Conservation (phyloP, 306 rosid genomes). For the Lablab purpureus region DNA sequence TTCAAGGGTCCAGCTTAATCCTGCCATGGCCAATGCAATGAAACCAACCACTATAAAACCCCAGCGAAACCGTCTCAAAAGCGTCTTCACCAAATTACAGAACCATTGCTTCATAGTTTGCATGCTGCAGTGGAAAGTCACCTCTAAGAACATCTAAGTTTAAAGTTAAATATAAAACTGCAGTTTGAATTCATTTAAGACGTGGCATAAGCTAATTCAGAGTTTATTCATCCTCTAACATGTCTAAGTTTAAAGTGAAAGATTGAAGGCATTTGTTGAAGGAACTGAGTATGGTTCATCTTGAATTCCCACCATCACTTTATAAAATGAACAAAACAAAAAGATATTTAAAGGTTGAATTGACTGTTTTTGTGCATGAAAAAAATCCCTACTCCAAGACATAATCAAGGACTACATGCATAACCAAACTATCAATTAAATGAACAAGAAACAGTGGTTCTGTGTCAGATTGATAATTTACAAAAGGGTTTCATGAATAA, state of each 20-base stretch:
- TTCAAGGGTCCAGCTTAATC: conserved; percentile 81
- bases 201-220: not conserved
- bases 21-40: conserved; percentile 77
- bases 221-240: conserved; percentile 21
- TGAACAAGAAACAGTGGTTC: not conserved
- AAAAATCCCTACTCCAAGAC: not conserved
- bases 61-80: conserved; percentile 76
- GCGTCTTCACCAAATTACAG: conserved; percentile 58
- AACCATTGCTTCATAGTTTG: conserved; percentile 70
- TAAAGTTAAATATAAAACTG: not conserved
- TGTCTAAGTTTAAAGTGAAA: not conserved
- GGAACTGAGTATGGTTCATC: not conserved
- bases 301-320: not conserved
- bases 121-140: conserved; percentile 64
- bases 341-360: not conserved
- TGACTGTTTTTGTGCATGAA: not conserved
- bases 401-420: not conserved
- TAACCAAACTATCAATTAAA: conserved; percentile 3
- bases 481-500: conserved; percentile 8
- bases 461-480: conserved; percentile 1
- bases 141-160: not conserved
- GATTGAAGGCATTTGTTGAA: not conserved
- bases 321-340: not conserved
- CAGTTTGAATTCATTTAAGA: conserved; percentile 17
- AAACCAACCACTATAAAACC: conserved; percentile 76